Evolutionary conservation across 495 filamentous ascomycete species (phyloP).

Genomic region (Hypoxylon perforatum): DNA sequence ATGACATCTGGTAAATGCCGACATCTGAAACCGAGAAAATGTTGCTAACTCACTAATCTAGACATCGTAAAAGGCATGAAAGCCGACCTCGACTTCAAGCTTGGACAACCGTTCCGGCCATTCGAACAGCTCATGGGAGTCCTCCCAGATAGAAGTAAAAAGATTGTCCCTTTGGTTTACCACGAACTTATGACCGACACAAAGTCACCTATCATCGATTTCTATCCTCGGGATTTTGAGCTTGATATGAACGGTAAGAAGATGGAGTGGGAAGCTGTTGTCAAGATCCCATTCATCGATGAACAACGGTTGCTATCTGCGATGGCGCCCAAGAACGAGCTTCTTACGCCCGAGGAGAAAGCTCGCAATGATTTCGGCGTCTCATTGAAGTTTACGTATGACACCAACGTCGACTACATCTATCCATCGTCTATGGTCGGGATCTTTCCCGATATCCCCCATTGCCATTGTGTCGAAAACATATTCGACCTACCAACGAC

Average conservation of each 20-base stretch:
- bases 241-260: slow-evolving; percentile 99
- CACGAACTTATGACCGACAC: slow-evolving; percentile 90
- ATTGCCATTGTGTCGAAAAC: slow-evolving; percentile 93
- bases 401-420: slow-evolving; percentile 75
- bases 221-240: slow-evolving; percentile 97
- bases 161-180: slow-evolving; percentile 89
- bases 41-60: slow-evolving; percentile 42
- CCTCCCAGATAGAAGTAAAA: slow-evolving; percentile 94
- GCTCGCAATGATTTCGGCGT: slow-evolving; percentile 90
- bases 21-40: neutral
- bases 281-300: slow-evolving; percentile 99
- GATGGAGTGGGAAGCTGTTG: slow-evolving; percentile 99
- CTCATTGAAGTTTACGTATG: slow-evolving; percentile 90
- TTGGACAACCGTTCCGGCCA: slow-evolving; percentile 93
- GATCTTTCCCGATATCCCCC: slow-evolving; percentile 87
- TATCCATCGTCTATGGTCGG: slow-evolving; percentile 90
- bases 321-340: slow-evolving; percentile 83
- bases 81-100: slow-evolving; percentile 89
- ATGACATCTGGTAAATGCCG: slow-evolving; percentile 83
- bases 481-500: slow-evolving; percentile 93
- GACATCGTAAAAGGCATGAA: slow-evolving; percentile 90
- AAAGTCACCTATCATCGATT: slow-evolving; percentile 96
- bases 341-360: slow-evolving; percentile 80
- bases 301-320: slow-evolving; percentile 84
- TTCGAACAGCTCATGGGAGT: slow-evolving; percentile 99